Evolutionary conservation across 495 filamentous ascomycete genomes (phyloP), one percentile per base, ranked within the genome.

Genomic region (Lophiostoma macrostomum): DNA sequence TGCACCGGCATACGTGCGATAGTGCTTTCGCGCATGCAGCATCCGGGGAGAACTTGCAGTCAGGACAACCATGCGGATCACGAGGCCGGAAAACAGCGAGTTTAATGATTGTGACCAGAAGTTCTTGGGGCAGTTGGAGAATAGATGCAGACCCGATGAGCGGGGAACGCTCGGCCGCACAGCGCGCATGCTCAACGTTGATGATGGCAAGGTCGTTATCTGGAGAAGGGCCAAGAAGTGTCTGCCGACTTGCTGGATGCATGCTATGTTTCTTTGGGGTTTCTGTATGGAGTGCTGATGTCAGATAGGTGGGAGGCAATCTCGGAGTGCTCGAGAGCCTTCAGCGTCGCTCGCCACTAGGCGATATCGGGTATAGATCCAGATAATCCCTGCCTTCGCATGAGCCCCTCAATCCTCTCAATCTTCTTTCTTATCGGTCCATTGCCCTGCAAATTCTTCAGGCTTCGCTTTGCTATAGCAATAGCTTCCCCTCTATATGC

Each of bases 101-200:
- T 16, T 45, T 27, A 18, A 45, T 30, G 24, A 45, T 45, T 13
- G 42, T 29, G 4, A 45, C 42, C 19, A 30, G 14, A 18, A 45
- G 42, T 27, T 45, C 25, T 13, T 45, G 24, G n/a, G 42, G 42
- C 11, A 45, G n/a, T 18, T 27, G 42, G 25, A 45, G 31, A 29
- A 45, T 45, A 18, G 3, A 45, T 14, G 42, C 19, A 13, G 18
- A 10, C 8, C 39, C 39, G 7, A 14, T 42, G 7, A 38, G 12
- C 19, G 12, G 13, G 39, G 14, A 10, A 8, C 42, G 3, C 10
- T 37, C 6, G 42, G n/a, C 10, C 24, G 7, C 4, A 28, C 14
- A 13, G 20, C 7, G 34, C 34, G 25, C 3, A 45, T 14, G 11
- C 8, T 28, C 10, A n/a, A 30, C 11, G 25, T 45, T 27, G 14